Evolutionary conservation across 148 eudicot genomes (phyloP).

Genomic region (Diospyros kaki): DNA sequence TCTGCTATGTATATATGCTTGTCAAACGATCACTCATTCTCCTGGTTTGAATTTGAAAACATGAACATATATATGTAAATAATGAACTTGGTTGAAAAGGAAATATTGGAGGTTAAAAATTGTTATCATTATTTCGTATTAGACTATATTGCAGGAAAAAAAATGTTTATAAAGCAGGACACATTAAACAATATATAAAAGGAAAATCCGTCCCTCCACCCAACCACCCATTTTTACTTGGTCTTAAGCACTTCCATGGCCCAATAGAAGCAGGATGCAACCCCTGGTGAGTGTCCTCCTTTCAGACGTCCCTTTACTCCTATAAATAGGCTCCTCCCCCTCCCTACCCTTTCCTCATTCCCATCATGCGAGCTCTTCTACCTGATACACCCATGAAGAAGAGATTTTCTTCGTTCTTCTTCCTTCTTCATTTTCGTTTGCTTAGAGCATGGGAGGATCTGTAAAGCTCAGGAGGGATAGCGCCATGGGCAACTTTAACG

Average conservation of each 20-base stretch:
- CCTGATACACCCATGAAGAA: neutral
- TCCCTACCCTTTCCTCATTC: neutral
- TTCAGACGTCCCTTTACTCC: slow-evolving; percentile 1
- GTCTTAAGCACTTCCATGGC: neutral
- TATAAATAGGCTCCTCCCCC: slow-evolving; percentile 27
- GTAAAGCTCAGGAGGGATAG: slow-evolving; percentile 99
- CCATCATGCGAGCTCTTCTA: neutral
- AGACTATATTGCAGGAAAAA: too few relatives aligned
- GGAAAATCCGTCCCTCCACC: slow-evolving; percentile 7
- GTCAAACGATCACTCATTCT: too few relatives aligned
- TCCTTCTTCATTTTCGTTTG: neutral
- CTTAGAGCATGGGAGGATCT: slow-evolving; percentile 48
- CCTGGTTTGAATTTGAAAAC: too few relatives aligned
- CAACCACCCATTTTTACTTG: slow-evolving; percentile 4
- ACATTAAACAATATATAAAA: neutral
- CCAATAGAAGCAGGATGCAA: neutral
- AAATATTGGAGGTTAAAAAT: too few relatives aligned
- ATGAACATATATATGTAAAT: too few relatives aligned
- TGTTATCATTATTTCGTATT: too few relatives aligned
- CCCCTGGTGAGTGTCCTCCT: neutral
- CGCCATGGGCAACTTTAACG: slow-evolving; percentile 34
- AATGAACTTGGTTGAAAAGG: too few relatives aligned
- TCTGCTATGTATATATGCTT: too few relatives aligned
- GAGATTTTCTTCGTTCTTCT: neutral
- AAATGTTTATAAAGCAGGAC: too few relatives aligned